Percentiles rank a stretch among this genome's conserved stretches.
phyloP scores from a whole-genome alignment of 768 basidiomycete genomes.

The Lactarius pseudohatsudake region DNA sequence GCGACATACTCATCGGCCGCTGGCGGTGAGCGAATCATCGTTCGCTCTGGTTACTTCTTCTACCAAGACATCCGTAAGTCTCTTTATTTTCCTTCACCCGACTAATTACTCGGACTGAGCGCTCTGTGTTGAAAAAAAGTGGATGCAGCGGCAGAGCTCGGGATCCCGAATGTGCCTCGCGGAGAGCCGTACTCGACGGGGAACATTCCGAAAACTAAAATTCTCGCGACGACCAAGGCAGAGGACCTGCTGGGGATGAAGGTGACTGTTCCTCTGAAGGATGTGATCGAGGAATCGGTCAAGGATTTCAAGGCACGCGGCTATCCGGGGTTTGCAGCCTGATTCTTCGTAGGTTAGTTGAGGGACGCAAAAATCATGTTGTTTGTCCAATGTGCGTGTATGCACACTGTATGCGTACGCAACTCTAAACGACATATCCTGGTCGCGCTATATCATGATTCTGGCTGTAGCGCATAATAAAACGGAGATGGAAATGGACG shows the following conservation, averaged over 20 bases:
- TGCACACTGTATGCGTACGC: neutral
- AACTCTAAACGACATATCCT: neutral
- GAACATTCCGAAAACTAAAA: neutral
- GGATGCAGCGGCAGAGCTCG: constrained; percentile 16
- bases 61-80: constrained; percentile 21
- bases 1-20: constrained; percentile 5
- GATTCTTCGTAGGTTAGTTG: neutral
- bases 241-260: constrained; percentile 16
- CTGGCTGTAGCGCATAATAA: no score
- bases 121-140: neutral
- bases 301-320: constrained; percentile 21
- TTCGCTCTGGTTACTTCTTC: constrained; percentile 11
- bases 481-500: no score
- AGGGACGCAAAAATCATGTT: neutral
- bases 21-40: constrained; percentile 22
- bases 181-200: constrained; percentile 16
- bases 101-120: neutral
- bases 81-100: no score
- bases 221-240: constrained; percentile 5
- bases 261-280: constrained; percentile 4
- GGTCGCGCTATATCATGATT: neutral
- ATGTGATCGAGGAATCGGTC: constrained; percentile 11
- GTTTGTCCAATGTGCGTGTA: neutral
- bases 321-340: constrained; percentile 13
- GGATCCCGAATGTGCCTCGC: constrained; percentile 9